Evolutionary conservation across 345 rosid genomes (phyloP).

Genomic region (Psidium friedrichsthalianum): DNA sequence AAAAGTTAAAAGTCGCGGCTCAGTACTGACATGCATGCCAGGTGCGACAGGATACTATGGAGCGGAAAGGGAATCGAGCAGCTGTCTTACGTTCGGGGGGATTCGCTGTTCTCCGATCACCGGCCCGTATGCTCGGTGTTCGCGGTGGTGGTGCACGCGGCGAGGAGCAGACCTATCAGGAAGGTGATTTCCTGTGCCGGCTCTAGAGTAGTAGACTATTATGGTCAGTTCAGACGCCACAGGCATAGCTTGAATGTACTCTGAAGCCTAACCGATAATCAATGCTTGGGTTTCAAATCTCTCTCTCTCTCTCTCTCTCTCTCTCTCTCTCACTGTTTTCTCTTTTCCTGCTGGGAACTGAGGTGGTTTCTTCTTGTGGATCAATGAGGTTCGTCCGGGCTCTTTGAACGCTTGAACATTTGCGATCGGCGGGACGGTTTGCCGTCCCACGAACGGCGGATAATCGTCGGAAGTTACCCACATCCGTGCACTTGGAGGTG

Average conservation of each 20-base stretch:
- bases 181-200: conserved; percentile 61
- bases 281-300: not conserved
- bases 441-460: too few relatives aligned
- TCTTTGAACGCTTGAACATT: too few relatives aligned
- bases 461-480: too few relatives aligned
- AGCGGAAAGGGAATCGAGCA: conserved; percentile 70
- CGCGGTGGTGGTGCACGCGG: conserved; percentile 43
- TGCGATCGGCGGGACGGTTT: too few relatives aligned
- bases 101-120: conserved; percentile 88
- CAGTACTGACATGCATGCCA: conserved; percentile 6
- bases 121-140: conserved; percentile 87
- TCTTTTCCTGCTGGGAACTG: too few relatives aligned
- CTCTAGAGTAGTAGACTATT: conserved; percentile 24
- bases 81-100: conserved; percentile 62
- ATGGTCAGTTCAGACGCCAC: conserved; percentile 45
- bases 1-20: not conserved
- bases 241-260: conserved; percentile 54
- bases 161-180: conserved; percentile 27
- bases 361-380: too few relatives aligned
- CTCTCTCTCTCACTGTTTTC: not conserved
- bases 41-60: conserved; percentile 97
- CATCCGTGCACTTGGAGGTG: too few relatives aligned
- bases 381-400: too few relatives aligned
- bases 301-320: not conserved
- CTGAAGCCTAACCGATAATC: not conserved